phyloP scores from a whole-genome alignment of 2,329 filamentous ascomycete species.

The Phoma herbarum region DNA sequence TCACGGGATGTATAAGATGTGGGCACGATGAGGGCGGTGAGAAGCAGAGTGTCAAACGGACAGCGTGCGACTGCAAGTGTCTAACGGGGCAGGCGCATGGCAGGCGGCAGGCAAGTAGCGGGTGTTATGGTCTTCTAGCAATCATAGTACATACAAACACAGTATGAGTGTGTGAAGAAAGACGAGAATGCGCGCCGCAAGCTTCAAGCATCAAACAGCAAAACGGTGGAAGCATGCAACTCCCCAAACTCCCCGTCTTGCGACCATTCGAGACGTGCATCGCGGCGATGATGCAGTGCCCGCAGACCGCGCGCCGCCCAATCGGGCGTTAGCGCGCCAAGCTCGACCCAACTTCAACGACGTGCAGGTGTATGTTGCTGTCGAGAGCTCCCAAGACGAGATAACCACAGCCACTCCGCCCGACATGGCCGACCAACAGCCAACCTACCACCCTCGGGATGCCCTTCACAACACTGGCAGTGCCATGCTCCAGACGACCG shows the following conservation, averaged over 20 bases:
- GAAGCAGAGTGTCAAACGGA: slow-evolving; percentile 17
- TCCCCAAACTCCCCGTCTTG: background rate
- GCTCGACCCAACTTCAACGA: slow-evolving; percentile 30
- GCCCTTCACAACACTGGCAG: slow-evolving; percentile 73
- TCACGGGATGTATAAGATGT: slow-evolving; percentile 11
- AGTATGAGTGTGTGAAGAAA: background rate
- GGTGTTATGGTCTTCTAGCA: slow-evolving; percentile 5
- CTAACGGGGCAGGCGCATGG: slow-evolving; percentile 21
- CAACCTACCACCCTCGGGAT: slow-evolving; percentile 75
- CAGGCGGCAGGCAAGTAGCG: slow-evolving; percentile 29
- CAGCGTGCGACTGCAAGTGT: slow-evolving; percentile 26
- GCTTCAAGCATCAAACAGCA: background rate
- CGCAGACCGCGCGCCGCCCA: slow-evolving; percentile 8
- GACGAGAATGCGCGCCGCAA: background rate
- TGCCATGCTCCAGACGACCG: slow-evolving; percentile 70
- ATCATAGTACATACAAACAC: slow-evolving; percentile 15
- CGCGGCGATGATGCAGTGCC: slow-evolving; percentile 16
- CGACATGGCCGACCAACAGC: slow-evolving; percentile 48
- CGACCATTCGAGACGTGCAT: slow-evolving; percentile 16
- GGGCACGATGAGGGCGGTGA: slow-evolving; percentile 14
- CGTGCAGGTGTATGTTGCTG: slow-evolving; percentile 16
- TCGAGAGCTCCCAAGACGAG: slow-evolving; percentile 33
- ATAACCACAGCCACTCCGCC: slow-evolving; percentile 39
- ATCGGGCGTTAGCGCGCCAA: slow-evolving; percentile 20
- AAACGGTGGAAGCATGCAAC: slow-evolving; percentile 7